phyloP scores from a whole-genome alignment of 1,284 basidiomycete species.

The Meripilus lineatus region DNA sequence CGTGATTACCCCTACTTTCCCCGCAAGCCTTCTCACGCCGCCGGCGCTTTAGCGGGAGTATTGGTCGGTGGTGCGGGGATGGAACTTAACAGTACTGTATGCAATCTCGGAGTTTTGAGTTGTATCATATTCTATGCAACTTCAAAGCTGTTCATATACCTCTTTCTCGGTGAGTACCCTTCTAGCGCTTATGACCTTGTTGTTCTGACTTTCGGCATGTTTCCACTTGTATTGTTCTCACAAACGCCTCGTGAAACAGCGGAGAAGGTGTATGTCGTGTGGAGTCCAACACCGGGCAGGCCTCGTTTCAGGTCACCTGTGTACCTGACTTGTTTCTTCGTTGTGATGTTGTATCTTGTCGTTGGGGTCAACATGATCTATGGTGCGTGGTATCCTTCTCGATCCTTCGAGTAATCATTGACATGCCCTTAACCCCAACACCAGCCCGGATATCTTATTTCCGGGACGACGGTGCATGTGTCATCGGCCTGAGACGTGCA shows the following conservation, averaged over 20 bases:
- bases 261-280: slow-evolving; percentile 35
- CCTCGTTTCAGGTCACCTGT: slow-evolving; percentile 28
- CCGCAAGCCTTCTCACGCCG: not conserved
- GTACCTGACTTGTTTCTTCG: slow-evolving; percentile 29
- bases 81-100: slow-evolving; percentile 24
- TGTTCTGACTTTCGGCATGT: not conserved
- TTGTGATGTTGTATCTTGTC: slow-evolving; percentile 28
- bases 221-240: not conserved
- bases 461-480: slow-evolving; percentile 31
- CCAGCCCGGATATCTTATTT: slow-evolving; percentile 34
- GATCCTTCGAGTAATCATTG: not conserved
- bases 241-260: slow-evolving; percentile 18
- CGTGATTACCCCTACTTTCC: not conserved
- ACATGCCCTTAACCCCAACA: not conserved
- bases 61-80: slow-evolving; percentile 35
- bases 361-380: slow-evolving; percentile 29
- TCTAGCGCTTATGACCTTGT: not conserved
- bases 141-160: slow-evolving; percentile 36
- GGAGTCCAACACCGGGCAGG: slow-evolving; percentile 17
- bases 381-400: slow-evolving; percentile 19
- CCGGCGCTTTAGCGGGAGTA: slow-evolving; percentile 24
- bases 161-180: slow-evolving; percentile 28
- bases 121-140: slow-evolving; percentile 36
- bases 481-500: slow-evolving; percentile 37
- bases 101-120: slow-evolving; percentile 31